These are phyloP conservation scores for Spatholobus suberectus DNA, from an alignment of 306 rosid species.

Conservation along the genomic window DNA sequence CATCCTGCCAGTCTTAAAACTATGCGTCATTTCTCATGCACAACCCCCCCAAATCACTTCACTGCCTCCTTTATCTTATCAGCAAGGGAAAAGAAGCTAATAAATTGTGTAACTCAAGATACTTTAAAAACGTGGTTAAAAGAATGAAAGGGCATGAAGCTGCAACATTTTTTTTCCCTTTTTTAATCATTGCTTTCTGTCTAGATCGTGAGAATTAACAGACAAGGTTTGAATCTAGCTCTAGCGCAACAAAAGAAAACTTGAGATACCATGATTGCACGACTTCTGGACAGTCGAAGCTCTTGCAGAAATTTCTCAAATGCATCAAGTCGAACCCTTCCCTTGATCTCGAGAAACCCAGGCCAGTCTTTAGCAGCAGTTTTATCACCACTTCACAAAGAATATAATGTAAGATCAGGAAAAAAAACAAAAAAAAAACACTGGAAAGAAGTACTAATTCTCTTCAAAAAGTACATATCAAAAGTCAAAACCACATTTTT, in stretches of 20 bases:
- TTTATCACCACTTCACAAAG: conserved; percentile 82
- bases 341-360: conserved; percentile 85
- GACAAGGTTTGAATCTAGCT: conserved; percentile 33
- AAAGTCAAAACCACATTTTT: not conserved
- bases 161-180: conserved; percentile 7
- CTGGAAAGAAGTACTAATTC: not conserved
- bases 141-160: conserved; percentile 24
- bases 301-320: conserved; percentile 91
- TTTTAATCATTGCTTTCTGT: conserved; percentile 9
- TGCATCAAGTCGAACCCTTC: conserved; percentile 92
- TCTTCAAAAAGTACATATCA: not conserved
- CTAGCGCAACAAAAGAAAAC: conserved; percentile 58
- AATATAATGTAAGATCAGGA: conserved; percentile 42
- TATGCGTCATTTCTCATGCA: not conserved
- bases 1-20: conserved; percentile 18
- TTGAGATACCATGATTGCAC: conserved; percentile 95
- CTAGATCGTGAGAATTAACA: conserved; percentile 26
- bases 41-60: conserved; percentile 20
- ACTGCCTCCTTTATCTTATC: conserved; percentile 5
- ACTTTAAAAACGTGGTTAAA: not conserved
- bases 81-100: not conserved
- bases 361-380: conserved; percentile 84
- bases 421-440: too few species aligned
- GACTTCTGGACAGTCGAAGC: conserved; percentile 87
- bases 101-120: not conserved